These are phyloP conservation scores for Paecilomyces sp. DNA, from an alignment of 2,329 filamentous ascomycete genomes.

Conservation along the genomic window DNA sequence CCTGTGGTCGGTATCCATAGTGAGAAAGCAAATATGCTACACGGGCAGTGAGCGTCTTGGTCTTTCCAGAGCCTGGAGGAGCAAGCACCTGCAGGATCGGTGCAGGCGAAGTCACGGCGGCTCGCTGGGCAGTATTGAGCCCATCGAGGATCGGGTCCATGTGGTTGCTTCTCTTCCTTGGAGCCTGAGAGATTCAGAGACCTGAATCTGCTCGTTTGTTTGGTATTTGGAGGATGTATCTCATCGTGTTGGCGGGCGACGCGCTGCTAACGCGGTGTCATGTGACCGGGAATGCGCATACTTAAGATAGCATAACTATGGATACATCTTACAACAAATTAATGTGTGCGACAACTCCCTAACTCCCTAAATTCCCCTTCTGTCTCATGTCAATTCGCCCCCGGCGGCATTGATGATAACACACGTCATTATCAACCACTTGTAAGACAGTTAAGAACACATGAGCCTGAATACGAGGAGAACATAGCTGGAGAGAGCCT, in stretches of 20 bases:
- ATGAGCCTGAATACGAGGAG: no score
- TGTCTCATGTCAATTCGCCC: no score
- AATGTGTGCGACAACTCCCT: no score
- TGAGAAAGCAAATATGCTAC: conserved; percentile 80
- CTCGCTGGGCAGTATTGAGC: conserved; percentile 58
- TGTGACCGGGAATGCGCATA: conserved; percentile 11
- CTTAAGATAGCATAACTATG: no score
- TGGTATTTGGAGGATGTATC: background rate
- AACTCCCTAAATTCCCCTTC: no score
- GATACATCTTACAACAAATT: no score
- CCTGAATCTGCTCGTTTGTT: background rate
- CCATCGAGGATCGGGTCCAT: conserved; percentile 52
- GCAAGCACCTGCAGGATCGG: conserved; percentile 56
- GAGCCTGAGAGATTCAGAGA: background rate
- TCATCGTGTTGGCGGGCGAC: conserved; percentile 6
- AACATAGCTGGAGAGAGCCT: no score
- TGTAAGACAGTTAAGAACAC: no score
- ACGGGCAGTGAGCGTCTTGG: conserved; percentile 86
- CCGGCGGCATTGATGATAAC: no score
- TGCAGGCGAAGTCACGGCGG: conserved; percentile 57
- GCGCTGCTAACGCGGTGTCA: conserved; percentile 19
- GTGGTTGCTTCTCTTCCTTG: background rate
- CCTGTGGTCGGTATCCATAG: conserved; percentile 66
- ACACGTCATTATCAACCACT: no score
- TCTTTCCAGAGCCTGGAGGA: conserved; percentile 73